A percentile compares a stretch with the other conserved stretches of the same genome.
Conservation (phyloP, 495 filamentous ascomycete species). For the Penicillium robsamsonii region DNA sequence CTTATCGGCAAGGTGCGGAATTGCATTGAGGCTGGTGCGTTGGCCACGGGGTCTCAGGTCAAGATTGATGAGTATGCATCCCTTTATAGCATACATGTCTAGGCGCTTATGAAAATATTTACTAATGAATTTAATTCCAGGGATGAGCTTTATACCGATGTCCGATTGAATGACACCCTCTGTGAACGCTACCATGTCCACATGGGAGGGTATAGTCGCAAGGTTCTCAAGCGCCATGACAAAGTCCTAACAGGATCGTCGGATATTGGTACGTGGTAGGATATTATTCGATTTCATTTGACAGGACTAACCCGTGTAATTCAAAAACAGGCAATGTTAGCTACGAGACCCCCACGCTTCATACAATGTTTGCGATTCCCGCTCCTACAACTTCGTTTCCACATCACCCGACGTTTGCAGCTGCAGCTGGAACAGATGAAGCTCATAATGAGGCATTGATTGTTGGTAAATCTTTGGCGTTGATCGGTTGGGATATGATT, state of each 20-base stretch:
- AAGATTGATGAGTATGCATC: constrained; percentile 41
- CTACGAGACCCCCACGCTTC: constrained; percentile 61
- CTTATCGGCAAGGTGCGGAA: constrained; percentile 51
- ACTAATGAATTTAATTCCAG: constrained; percentile 11
- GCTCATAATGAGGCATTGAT: constrained; percentile 52
- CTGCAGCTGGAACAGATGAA: constrained; percentile 51
- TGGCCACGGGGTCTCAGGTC: constrained; percentile 58
- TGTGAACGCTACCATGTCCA: constrained; percentile 51
- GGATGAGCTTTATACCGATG: constrained; percentile 54
- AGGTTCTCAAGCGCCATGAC: constrained; percentile 47
- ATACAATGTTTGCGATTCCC: constrained; percentile 56
- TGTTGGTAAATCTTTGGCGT: constrained; percentile 55
- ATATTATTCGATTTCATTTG: neutral
- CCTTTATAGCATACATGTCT: neutral
- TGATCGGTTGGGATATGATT: constrained; percentile 54
- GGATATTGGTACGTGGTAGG: constrained; percentile 51
- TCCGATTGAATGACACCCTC: constrained; percentile 58
- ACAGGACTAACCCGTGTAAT: neutral
- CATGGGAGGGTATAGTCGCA: constrained; percentile 48
- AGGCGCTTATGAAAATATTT: neutral
- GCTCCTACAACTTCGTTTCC: constrained; percentile 44
- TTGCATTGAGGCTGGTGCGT: constrained; percentile 60
- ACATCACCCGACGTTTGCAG: constrained; percentile 61
- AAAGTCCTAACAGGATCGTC: constrained; percentile 51
- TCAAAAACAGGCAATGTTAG: constrained; percentile 54